Evolutionary conservation across 75 land plant genomes (phyloP), one percentile per base, ranked within the genome.

Genomic region (Pinus tabuliformis): DNA sequence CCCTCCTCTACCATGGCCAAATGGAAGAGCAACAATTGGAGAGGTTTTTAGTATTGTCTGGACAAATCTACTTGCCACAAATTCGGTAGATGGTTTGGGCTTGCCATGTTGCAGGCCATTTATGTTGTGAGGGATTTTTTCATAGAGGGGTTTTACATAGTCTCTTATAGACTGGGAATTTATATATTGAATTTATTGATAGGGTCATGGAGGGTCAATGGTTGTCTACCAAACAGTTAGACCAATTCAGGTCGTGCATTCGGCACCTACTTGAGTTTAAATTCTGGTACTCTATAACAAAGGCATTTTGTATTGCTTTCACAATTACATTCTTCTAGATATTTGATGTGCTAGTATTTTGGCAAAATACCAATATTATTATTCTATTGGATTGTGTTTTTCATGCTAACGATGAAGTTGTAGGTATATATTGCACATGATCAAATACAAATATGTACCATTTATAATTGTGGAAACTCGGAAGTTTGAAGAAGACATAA

Each of bases 211-310:
- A 73, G 22, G 91, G 86, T 13, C 88, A 88, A 42, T 22, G 65
- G 17, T 82, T 90, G 14, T 88, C 92, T 5, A 77, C 79, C 42
- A 77, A 80, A 33, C 72, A 61, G 39, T 73, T 85, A 6, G 88
- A 90, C 42, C 88, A 90, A 77, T 90, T 86, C 66, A 82, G 85
- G 22, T 88, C 92, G 56, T 88, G 88, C 80, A 87, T 90, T 39
- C 88, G 26, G 0, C 82, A 87, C 13, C 79, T 90, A 17, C 88
- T 88, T 3, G 91, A 90, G 78, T 90, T 88, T 59, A 90, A 88
- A 70, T 90, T 90, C 84, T 90, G 91, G 92, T 90, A 33, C 33
- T 33, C 33, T 33, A 33, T 33, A 33, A 33, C 2, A 33, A 33
- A 33, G 33, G 33, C 33, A 33, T 33, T 33, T 33, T 33, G 33